Evolutionary conservation across 805 yeast species (phyloP).

Genomic region (Yarrowia sp.): DNA sequence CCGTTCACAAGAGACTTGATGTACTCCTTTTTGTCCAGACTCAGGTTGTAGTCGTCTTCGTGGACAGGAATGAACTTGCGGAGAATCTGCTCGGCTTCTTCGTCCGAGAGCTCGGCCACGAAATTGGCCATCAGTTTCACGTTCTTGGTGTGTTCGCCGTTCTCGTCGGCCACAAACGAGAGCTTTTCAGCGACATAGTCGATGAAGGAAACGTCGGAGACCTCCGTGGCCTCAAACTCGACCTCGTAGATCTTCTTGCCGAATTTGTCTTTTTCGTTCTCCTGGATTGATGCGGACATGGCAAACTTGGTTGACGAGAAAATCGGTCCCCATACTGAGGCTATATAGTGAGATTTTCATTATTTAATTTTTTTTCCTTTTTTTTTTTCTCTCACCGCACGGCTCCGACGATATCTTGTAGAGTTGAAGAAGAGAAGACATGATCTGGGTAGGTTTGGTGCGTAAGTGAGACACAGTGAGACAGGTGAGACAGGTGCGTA

Average conservation of each 20-base stretch:
- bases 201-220: background rate
- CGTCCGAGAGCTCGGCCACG: background rate
- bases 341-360: no score
- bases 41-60: constrained; percentile 24
- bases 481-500: no score
- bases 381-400: background rate
- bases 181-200: constrained; percentile 28
- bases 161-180: background rate
- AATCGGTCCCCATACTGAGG: background rate
- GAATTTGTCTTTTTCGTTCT: background rate
- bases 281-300: background rate
- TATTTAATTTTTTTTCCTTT: no score
- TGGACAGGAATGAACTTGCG: constrained; percentile 10
- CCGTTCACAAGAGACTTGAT: background rate
- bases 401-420: constrained; percentile 7
- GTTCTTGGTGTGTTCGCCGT: constrained; percentile 21
- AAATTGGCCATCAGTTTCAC: constrained; percentile 8
- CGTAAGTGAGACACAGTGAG: background rate
- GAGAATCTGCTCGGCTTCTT: background rate
- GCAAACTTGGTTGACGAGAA: background rate
- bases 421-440: no score
- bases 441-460: background rate
- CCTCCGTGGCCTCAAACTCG: constrained; percentile 13
- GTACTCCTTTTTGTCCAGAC: constrained; percentile 16
- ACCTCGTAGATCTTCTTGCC: background rate